Base-by-base conservation (phyloP, 1,139 yeast species). In the Taiozyma sp. region DNA sequence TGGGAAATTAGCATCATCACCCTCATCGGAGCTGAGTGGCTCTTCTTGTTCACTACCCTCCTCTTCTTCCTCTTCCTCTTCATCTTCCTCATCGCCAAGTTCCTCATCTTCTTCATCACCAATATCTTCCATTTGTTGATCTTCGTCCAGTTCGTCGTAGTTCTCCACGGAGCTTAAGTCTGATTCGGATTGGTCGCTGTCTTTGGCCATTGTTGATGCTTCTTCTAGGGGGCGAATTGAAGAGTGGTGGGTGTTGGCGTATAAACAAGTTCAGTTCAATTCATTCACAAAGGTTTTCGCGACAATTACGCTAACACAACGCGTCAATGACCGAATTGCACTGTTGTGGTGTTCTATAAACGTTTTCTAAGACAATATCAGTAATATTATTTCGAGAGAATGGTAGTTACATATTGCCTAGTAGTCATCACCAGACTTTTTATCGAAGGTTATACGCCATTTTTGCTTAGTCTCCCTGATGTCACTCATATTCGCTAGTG, bases 11-110 rank as follows among this genome's bases (percentile, higher is more conserved):
- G 57, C 68, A 40, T 65, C 19, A 19, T 19, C 66, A 9, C 58
- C 61, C 9, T 57, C 64, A 12, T 65, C 68, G 39, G 43, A 53
- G 50, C 19, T 53, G 52, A 29, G 54, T 59, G n/a, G 55, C 58
- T 47, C 43, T 12, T 51, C 52, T 28, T 49, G 54, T 43, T 53
- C 54, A 23, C 42, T 47, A 47, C 34, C 49, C 46, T 48, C 54
- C 29, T 49, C 56, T 39, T 45, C 56, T 30, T 51, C 57, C 32
- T 55, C 55, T 27, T 47, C 56, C 13, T 49, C 53, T 27, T 54
- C 54, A 3, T 49, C 55, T 7, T 51, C 57, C 3, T 48, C 54
- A 7, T 51, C 53, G 13, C 48, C 63, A 0, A 52, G 56, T 2
- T 55, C 66, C 3, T 54, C 59, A 4, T 56, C 63, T 23, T 53